Evolutionary conservation across 2,329 filamentous ascomycete species (phyloP).

Genomic region (Colletotrichum spaethianum): DNA sequence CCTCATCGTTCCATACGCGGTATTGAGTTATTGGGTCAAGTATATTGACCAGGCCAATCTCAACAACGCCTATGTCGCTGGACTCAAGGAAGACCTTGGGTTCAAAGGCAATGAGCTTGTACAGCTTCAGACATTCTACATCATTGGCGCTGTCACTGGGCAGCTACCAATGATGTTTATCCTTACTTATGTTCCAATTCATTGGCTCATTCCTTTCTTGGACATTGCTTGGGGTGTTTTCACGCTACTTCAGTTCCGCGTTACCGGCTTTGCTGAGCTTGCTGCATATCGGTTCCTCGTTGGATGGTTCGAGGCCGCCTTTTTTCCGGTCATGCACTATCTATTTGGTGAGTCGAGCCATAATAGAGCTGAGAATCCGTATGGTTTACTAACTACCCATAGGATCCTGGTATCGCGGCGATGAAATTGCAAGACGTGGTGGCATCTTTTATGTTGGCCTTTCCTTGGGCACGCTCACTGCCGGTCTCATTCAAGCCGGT

Average conservation of each 20-base stretch:
- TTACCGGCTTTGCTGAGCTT: constrained; percentile 45
- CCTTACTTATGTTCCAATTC: constrained; percentile 46
- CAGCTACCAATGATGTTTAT: constrained; percentile 50
- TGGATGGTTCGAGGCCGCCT: constrained; percentile 51
- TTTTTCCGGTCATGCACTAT: constrained; percentile 52
- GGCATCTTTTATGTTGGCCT: constrained; percentile 61
- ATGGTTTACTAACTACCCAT: constrained; percentile 56
- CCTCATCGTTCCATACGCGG: constrained; percentile 53
- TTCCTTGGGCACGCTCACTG: constrained; percentile 59
- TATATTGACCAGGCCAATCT: constrained; percentile 50
- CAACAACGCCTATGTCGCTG: constrained; percentile 51
- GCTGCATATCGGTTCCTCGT: constrained; percentile 50
- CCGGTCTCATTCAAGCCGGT: constrained; percentile 61
- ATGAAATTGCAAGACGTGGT: constrained; percentile 56
- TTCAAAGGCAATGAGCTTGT: constrained; percentile 48
- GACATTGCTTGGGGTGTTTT: constrained; percentile 70
- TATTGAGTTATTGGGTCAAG: constrained; percentile 48
- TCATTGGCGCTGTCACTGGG: constrained; percentile 45
- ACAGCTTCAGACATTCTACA: constrained; percentile 47
- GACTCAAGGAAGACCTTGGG: constrained; percentile 46
- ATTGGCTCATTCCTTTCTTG: constrained; percentile 46
- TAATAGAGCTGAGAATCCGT: too few relatives aligned
- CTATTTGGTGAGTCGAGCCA: constrained; percentile 53
- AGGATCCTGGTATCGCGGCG: constrained; percentile 65
- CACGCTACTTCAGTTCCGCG: constrained; percentile 58